Conservation (phyloP, 73 alveolate genomes). For the Paramecium caudatum region DNA sequence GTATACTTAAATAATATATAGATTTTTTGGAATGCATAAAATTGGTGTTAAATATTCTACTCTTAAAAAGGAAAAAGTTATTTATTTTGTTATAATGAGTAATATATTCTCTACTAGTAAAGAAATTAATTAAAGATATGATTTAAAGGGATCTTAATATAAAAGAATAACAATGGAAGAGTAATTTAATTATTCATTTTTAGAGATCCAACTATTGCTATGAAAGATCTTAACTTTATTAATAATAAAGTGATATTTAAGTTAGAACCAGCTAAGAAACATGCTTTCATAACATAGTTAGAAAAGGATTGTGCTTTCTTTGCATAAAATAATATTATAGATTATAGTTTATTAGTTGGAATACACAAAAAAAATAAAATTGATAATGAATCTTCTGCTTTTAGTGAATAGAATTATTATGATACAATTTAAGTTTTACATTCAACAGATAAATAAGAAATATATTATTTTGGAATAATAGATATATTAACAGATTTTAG, state of each 20-base stretch:
- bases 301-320: slow-evolving; percentile 92
- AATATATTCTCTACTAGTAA: slow-evolving; percentile 82
- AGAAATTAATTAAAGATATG: slow-evolving; percentile 87
- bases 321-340: slow-evolving; percentile 87
- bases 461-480: slow-evolving; percentile 87
- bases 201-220: slow-evolving; percentile 89
- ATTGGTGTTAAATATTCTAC: slow-evolving; percentile 41
- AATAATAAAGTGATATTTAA: slow-evolving; percentile 76
- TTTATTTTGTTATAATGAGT: slow-evolving; percentile 86
- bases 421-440: slow-evolving; percentile 37
- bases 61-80: slow-evolving; percentile 42
- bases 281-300: slow-evolving; percentile 81
- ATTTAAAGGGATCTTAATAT: slow-evolving; percentile 88
- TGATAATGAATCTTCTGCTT: slow-evolving; percentile 64
- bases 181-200: not conserved
- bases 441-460: slow-evolving; percentile 14
- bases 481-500: slow-evolving; percentile 92
- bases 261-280: slow-evolving; percentile 80
- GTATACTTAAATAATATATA: not conserved
- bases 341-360: slow-evolving; percentile 95
- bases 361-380: slow-evolving; percentile 81
- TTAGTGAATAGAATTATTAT: slow-evolving; percentile 6
- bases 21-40: slow-evolving; percentile 76
- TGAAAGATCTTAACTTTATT: slow-evolving; percentile 92
- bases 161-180: slow-evolving; percentile 80